phyloP scores from a whole-genome alignment of 345 rosid species.

The Populus simonii region DNA sequence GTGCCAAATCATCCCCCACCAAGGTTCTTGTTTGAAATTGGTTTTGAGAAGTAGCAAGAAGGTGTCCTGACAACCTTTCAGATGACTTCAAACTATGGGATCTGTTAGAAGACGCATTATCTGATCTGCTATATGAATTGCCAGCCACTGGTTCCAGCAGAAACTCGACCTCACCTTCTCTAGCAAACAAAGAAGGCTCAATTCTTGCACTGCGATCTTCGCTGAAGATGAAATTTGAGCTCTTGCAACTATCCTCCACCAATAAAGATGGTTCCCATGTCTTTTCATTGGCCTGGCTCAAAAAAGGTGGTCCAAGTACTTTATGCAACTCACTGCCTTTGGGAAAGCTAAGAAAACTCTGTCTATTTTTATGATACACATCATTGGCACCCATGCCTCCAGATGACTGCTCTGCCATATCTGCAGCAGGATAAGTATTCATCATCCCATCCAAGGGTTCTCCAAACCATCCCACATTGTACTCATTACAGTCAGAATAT shows the following conservation, averaged over 20 bases:
- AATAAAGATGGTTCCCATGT: conserved; percentile 20
- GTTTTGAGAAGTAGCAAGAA: conserved; percentile 12
- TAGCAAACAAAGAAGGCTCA: conserved; percentile 17
- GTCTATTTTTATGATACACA: background rate
- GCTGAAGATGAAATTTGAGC: conserved; percentile 3
- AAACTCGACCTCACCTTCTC: conserved; percentile 30
- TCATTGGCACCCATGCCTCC: conserved; percentile 16
- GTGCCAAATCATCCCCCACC: conserved; percentile 12
- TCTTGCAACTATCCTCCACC: conserved; percentile 13
- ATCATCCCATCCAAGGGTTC: conserved; percentile 20
- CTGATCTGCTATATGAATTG: conserved; percentile 13
- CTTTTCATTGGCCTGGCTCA: conserved; percentile 24
- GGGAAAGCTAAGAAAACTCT: conserved; percentile 36
- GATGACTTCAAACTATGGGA: conserved; percentile 14
- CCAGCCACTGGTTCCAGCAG: conserved; percentile 47
- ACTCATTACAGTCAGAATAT: conserved; percentile 18
- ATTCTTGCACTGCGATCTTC: conserved; percentile 16
- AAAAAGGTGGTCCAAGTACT: conserved; percentile 38
- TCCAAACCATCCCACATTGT: conserved; percentile 13
- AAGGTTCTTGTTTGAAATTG: background rate
- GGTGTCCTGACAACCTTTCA: conserved; percentile 5
- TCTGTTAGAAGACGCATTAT: conserved; percentile 5
- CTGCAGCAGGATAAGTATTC: conserved; percentile 16
- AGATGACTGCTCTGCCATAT: conserved; percentile 12
- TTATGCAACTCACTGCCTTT: conserved; percentile 41